Conservation (phyloP, 2,329 filamentous ascomycete species). For the Botrytis fragariae region DNA sequence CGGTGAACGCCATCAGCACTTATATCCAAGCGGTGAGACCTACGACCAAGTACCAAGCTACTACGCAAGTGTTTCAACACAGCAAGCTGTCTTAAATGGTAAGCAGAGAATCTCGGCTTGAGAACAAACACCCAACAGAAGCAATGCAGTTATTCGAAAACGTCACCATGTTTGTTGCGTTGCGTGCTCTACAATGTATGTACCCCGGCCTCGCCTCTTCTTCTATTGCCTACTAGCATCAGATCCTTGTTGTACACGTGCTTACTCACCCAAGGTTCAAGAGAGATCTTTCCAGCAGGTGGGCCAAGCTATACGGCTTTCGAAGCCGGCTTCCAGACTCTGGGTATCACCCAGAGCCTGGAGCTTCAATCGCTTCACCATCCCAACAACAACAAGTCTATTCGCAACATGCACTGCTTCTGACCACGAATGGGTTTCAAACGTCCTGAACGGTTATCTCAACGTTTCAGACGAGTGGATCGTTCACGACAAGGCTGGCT, state of each 20-base stretch:
- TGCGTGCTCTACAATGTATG: neutral
- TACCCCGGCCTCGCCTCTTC: no score
- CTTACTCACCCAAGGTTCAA: neutral
- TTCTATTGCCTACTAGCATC: neutral
- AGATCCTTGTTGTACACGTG: neutral
- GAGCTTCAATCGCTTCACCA: constrained; percentile 63
- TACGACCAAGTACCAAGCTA: neutral
- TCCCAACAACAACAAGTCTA: constrained; percentile 67
- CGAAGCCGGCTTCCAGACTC: constrained; percentile 61
- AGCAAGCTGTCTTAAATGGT: no score
- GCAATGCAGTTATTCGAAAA: neutral
- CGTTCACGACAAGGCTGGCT: neutral
- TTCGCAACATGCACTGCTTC: constrained; percentile 47
- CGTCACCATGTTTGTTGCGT: neutral
- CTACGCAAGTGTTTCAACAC: neutral
- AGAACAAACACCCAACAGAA: neutral
- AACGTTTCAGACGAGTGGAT: neutral
- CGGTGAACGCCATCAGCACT: neutral
- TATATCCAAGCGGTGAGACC: neutral
- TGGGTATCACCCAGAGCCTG: constrained; percentile 49
- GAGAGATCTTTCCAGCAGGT: neutral
- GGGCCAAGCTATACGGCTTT: constrained; percentile 31
- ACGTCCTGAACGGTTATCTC: neutral
- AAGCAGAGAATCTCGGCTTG: neutral
- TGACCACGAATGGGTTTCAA: neutral